Conservation (phyloP, 2,329 filamentous ascomycete genomes). For the Diaporthe aspalathi region DNA sequence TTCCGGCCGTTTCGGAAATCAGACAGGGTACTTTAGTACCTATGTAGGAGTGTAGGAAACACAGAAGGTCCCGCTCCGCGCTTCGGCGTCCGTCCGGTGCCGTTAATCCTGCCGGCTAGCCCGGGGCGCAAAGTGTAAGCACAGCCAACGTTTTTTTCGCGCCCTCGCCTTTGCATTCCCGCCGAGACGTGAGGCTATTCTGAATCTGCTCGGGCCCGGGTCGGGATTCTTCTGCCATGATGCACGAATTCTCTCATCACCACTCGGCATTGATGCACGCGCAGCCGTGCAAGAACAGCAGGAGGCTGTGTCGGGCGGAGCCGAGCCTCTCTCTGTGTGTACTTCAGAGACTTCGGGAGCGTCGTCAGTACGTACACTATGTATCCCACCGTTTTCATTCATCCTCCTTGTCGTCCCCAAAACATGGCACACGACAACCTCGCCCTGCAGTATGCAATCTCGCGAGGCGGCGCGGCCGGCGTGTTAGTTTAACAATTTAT, state of each 20-base stretch:
- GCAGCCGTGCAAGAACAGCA: not conserved
- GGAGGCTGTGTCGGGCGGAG: not conserved
- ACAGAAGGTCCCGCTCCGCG: no score
- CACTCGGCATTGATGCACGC: not conserved
- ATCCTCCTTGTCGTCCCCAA: not conserved
- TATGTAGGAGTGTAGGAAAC: no score
- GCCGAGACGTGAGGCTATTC: conserved; percentile 6
- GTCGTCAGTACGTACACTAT: not conserved
- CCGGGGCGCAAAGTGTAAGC: no score
- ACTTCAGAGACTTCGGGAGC: no score
- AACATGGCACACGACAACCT: conserved; percentile 23
- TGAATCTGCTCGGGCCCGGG: not conserved
- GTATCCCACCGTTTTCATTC: not conserved
- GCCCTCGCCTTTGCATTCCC: not conserved
- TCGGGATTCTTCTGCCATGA: not conserved
- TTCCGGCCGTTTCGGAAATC: conserved; percentile 3
- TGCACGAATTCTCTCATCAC: not conserved
- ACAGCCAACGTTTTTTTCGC: no score
- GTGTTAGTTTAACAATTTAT: not conserved
- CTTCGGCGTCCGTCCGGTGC: no score
- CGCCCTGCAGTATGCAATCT: conserved; percentile 9
- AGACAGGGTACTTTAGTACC: no score
- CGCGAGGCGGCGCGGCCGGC: not conserved
- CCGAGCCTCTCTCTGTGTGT: no score
- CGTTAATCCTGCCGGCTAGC: no score